Evolutionary conservation across 1,284 basidiomycete genomes (phyloP), one percentile per base, ranked within the genome.

Genomic region (Ustilago tritici): DNA sequence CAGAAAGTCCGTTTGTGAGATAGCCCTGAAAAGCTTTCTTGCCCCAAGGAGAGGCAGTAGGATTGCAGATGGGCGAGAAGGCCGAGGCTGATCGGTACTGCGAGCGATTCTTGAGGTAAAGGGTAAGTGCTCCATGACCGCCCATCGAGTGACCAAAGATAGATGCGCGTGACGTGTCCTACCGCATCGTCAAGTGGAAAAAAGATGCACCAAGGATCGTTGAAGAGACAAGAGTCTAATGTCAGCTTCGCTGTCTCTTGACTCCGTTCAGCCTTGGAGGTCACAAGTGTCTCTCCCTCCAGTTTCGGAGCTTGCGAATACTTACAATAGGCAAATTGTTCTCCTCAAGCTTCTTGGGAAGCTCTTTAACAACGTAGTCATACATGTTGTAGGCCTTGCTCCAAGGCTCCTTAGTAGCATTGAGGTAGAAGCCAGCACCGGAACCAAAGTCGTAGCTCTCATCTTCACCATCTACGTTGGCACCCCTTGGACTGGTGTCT

Each of bases 401-500:
- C 75, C 76, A 86, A 7, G 84, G 83, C 36, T 59, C 56, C 61
- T 82, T 82, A 2, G 84, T 85, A 15, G 84, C 84, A 60, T 84
- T 82, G 28, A 86, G 56, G 57, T 86, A 86, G 64, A 86, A 85
- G 3, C 84, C 84, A 3, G 84, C 84, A 17, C 84, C 84, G 2
- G 77, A 77, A 17, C 87, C 86, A 62, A 87, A 87, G 84, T 98
- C 93, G 85, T 92, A 91, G 71, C 90, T 90, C 55, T 93, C 91
- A 87, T 99, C 95, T 56, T 87, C 88, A 43, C 93, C 94, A 62
- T 92, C 90, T 66, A 95, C 89, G n/a, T 91, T 92, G 2, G 96
- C 95, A 1, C 95, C 95, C 36, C 96, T 90, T 2, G 97, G 97
- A 46, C 93, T 94, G 0, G 97, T 99, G 85, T 99, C 97, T 0